Base-by-base conservation (phyloP, 768 basidiomycete species). In the Amanita polypyramis region DNA sequence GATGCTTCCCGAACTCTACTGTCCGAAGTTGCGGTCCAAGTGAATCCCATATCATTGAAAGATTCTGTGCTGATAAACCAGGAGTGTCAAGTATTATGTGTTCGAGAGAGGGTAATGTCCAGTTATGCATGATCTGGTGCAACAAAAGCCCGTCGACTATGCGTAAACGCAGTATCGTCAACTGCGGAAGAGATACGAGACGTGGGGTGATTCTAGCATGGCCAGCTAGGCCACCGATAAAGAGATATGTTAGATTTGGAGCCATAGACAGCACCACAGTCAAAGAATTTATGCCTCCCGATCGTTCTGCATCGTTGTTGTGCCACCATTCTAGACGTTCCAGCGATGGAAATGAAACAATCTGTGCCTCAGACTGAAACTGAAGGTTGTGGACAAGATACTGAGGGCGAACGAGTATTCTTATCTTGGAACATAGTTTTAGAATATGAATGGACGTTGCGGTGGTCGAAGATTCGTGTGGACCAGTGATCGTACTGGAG, bases 271-370 rank as follows among this genome's bases (percentile, higher is more conserved):
- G 69, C 50, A 81, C 76, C 44, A 71, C 62, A 2, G 58, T 56
- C 35, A 85, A 63, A 5, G 74, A 78, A 60, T 85, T 84, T 51
- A 84, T 77, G 5, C 82, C 82, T 1, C 81, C 81, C 14, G 77
- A 70, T 38, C 76, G 70, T 33, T 77, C 74, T 17, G 82, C 81
- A 32, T 70, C 71, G 23, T 58, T 65, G 53, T 75, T 60, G 55
- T 82, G 73, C 78, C 79, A 83, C 80, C 81, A 85, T 42, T 84
- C 81, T 25, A 85, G 69, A 21, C 80, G 75, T 37, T 71, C 74
- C 34, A 85, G 65, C 17, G 74, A 73, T 17, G 68, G 63, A 11
- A 82, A 52, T 3, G 70, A 57, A 2, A 77, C 60, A 46, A 62
- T 65, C 11, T 67, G 67, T 8, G 72, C 69, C 48, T 76, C 74